These are phyloP conservation scores for Fusarium penzigii DNA, from an alignment of 2,329 filamentous ascomycete species.

Conservation along the genomic window DNA sequence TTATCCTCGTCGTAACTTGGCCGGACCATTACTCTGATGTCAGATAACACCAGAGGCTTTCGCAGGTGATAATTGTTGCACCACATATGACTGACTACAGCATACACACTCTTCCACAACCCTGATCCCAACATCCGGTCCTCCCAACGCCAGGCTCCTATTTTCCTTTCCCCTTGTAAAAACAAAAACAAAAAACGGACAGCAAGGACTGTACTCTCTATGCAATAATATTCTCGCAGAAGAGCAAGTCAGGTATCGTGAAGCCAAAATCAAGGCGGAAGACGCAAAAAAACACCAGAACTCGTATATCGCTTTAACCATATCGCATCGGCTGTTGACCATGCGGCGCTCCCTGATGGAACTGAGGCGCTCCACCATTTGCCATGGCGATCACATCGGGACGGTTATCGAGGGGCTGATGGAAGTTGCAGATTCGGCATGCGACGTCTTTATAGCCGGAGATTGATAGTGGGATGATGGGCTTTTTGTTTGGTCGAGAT, in stretches of 20 bases:
- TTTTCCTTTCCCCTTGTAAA: too few species aligned
- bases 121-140: too few species aligned
- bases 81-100: too few species aligned
- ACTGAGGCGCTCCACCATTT: constrained; percentile 40
- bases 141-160: too few species aligned
- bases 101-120: too few species aligned
- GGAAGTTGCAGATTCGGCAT: constrained; percentile 77
- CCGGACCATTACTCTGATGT: too few species aligned
- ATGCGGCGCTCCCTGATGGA: constrained; percentile 35
- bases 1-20: too few species aligned
- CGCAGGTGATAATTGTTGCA: too few species aligned
- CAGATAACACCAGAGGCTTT: too few species aligned
- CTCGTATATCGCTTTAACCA: constrained; percentile 14
- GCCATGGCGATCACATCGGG: constrained; percentile 57
- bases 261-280: not conserved
- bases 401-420: constrained; percentile 63
- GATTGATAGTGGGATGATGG: constrained; percentile 70
- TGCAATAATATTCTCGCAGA: too few species aligned
- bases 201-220: too few species aligned
- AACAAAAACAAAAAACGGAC: too few species aligned
- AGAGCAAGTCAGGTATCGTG: not conserved
- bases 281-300: not conserved
- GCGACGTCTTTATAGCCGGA: constrained; percentile 68
- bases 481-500: constrained; percentile 47
- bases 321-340: constrained; percentile 33